Conservation (phyloP, 495 filamentous ascomycete genomes). For the Penicillium ucsense region DNA sequence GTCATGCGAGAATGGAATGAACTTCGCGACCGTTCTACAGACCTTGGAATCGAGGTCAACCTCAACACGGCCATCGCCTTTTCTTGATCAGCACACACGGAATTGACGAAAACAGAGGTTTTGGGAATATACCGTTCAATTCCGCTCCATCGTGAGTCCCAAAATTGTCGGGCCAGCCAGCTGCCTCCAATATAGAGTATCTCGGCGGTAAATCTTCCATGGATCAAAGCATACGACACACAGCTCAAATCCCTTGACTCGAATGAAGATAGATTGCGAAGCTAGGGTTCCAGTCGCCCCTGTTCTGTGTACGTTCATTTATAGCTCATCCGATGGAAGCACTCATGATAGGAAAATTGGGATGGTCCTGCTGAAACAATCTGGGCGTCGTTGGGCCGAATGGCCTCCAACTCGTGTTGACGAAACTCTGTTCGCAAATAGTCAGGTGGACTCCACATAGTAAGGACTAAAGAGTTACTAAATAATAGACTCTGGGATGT, state of each 20-base stretch:
- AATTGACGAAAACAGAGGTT: background rate
- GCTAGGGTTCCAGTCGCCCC: no score
- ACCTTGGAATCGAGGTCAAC: constrained; percentile 18
- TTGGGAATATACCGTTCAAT: background rate
- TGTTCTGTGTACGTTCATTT: no score
- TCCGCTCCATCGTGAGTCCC: background rate
- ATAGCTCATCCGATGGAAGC: no score
- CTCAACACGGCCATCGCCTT: constrained; percentile 19
- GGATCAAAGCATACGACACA: background rate
- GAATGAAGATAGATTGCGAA: background rate
- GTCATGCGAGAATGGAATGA: constrained; percentile 3
- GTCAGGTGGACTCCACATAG: no score
- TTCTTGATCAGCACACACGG: background rate
- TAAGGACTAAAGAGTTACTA: no score
- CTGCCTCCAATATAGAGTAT: constrained; percentile 2
- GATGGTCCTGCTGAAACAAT: no score
- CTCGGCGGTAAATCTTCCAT: constrained; percentile 5
- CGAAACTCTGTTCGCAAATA: no score
- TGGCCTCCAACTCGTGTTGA: no score
- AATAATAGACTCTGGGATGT: no score
- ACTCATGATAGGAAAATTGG: no score
- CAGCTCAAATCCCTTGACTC: background rate
- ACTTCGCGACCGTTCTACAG: constrained; percentile 9
- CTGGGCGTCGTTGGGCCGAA: no score
- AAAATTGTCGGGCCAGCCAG: background rate